Conservation (phyloP, 2,329 filamentous ascomycete genomes). For the Ophiostoma ulmi region DNA sequence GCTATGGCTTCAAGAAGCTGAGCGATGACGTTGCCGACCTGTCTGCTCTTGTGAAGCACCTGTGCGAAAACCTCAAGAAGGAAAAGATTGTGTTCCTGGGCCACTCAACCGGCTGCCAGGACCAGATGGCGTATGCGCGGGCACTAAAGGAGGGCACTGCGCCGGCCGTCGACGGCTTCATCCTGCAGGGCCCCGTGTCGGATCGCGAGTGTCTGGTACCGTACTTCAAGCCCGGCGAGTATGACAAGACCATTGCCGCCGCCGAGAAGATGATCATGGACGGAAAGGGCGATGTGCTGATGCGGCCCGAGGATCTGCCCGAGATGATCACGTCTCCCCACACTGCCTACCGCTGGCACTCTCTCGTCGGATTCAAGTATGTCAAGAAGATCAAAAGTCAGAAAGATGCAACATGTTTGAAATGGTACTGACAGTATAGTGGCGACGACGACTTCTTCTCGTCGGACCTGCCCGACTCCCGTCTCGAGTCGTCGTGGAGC, state of each 20-base stretch:
- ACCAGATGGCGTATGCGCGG: constrained; percentile 52
- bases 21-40: constrained; percentile 51
- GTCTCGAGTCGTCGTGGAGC: constrained; percentile 61
- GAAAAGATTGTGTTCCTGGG: constrained; percentile 52
- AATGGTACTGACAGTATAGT: constrained; percentile 35
- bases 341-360: constrained; percentile 50
- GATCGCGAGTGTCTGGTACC: constrained; percentile 62
- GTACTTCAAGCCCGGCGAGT: constrained; percentile 40
- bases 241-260: constrained; percentile 43
- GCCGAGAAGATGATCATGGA: constrained; percentile 52
- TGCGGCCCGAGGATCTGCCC: constrained; percentile 47
- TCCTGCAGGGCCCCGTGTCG: constrained; percentile 74
- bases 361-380: constrained; percentile 48
- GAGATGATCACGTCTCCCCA: constrained; percentile 42
- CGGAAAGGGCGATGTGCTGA: constrained; percentile 50
- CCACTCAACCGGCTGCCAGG: constrained; percentile 57
- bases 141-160: constrained; percentile 41
- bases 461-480: constrained; percentile 59
- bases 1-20: constrained; percentile 48
- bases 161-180: constrained; percentile 62
- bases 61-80: constrained; percentile 44
- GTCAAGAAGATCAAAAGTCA: not conserved
- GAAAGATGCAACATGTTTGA: not conserved
- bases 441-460: constrained; percentile 86
- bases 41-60: constrained; percentile 48